Evolutionary conservation across 2,329 filamentous ascomycete genomes (phyloP), one percentile per base, ranked within the genome.

Genomic region (Aspergillus fumigatiaffinis): DNA sequence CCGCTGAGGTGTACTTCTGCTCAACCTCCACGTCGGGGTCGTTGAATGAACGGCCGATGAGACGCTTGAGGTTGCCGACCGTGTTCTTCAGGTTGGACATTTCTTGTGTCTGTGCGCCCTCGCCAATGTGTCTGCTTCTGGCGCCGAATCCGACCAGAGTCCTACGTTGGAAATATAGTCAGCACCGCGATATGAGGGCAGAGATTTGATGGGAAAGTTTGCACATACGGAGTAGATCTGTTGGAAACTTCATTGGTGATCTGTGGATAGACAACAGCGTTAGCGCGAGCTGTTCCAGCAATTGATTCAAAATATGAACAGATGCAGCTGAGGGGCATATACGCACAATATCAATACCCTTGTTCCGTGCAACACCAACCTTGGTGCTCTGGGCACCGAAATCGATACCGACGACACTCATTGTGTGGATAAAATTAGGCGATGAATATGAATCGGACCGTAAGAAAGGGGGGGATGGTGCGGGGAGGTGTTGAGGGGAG

Each of bases 21-120:
- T 99, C 94, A 73, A 94, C 84, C 79, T 92, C 85, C 63, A 96
- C 84, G 83, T 99, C 94, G 73, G 94, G 92, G 73, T 99, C 94
- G 75, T 83, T 88, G 79, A 93, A 84, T 62, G 84, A 82, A 73
- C 94, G 91, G 73, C 94, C 94, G 72, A 89, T 89, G 68, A 99
- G 87, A 71, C 94, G 91, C 82, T 96, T 96, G 71, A 99, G 85
- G 66, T 87, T 92, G 76, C 86, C 83, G 79, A 99, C 90, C 67
- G 94, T 99, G 85, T 99, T 99, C 84, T 97, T 99, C 72, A 97
- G 87, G 84, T 99, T 99, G 73, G 93, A 96, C 75, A 96, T 95
- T 80, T 99, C 94, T 81, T 97, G 93, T 66, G 93, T 97, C 86
- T 97, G 97, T 67, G 94, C 94, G 57, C 90, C 79, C 82, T 99